phyloP scores from a whole-genome alignment of 2,329 filamentous ascomycete species.

The Aspergillus bombycis region DNA sequence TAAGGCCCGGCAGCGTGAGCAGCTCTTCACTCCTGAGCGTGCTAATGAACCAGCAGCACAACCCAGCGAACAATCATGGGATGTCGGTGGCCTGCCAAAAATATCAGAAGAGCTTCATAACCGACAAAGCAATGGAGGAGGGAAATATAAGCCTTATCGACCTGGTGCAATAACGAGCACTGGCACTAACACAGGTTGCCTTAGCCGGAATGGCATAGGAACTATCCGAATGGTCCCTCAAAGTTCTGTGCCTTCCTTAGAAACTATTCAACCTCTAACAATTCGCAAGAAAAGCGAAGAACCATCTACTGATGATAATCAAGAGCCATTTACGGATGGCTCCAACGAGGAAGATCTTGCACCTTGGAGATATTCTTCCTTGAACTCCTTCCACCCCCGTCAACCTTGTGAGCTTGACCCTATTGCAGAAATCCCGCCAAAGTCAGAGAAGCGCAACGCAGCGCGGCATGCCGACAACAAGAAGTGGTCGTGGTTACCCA shows the following conservation, averaged over 20 bases:
- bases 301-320: constrained; percentile 4
- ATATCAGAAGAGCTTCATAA: constrained; percentile 54
- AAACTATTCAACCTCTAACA: constrained; percentile 55
- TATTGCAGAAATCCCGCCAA: constrained; percentile 45
- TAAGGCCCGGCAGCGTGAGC: constrained; percentile 15
- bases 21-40: constrained; percentile 9
- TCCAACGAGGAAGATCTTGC: constrained; percentile 21
- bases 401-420: constrained; percentile 42
- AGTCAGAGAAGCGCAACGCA: constrained; percentile 33
- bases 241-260: constrained; percentile 50
- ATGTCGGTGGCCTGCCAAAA: constrained; percentile 46
- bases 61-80: constrained; percentile 17
- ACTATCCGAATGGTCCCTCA: constrained; percentile 63
- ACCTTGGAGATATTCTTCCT: constrained; percentile 17
- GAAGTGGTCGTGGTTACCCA: constrained; percentile 53
- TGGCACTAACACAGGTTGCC: constrained; percentile 12
- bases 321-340: constrained; percentile 11
- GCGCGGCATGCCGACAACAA: constrained; percentile 34
- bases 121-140: constrained; percentile 14
- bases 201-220: constrained; percentile 34
- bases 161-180: constrained; percentile 10
- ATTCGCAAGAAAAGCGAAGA: constrained; percentile 52
- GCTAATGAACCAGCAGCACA: constrained; percentile 20
- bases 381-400: constrained; percentile 30
- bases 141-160: constrained; percentile 8